Evolutionary conservation across 2,329 filamentous ascomycete species (phyloP).

Genomic region (Penicillium aurantiogriseum): DNA sequence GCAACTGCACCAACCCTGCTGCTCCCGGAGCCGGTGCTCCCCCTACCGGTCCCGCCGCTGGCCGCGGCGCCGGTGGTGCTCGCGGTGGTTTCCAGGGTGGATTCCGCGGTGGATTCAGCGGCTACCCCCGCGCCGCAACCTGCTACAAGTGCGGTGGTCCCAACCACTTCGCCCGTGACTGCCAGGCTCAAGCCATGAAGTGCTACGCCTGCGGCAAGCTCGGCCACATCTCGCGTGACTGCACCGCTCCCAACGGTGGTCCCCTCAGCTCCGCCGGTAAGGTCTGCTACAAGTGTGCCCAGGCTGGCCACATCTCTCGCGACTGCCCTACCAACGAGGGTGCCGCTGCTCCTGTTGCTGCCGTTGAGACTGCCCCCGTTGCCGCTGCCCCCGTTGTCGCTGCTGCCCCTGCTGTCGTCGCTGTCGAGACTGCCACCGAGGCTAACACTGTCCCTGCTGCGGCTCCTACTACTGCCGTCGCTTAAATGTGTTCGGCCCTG

Average conservation of each 20-base stretch:
- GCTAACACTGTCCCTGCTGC: conserved; percentile 25
- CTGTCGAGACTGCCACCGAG: conserved; percentile 39
- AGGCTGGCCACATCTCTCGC: conserved; percentile 92
- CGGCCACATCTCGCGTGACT: conserved; percentile 90
- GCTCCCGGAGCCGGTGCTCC: conserved; percentile 64
- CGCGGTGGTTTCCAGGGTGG: conserved; percentile 64
- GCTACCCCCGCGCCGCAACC: conserved; percentile 56
- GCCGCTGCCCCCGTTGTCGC: conserved; percentile 25
- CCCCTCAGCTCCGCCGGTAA: conserved; percentile 94
- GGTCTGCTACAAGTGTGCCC: conserved; percentile 97
- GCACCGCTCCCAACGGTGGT: conserved; percentile 93
- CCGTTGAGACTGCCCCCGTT: conserved; percentile 24
- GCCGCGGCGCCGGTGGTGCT: conserved; percentile 62
- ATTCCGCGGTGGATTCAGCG: conserved; percentile 70
- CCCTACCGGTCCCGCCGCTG: conserved; percentile 44
- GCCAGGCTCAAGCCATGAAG: conserved; percentile 98
- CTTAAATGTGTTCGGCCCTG: conserved; percentile 33
- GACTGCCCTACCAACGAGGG: conserved; percentile 78
- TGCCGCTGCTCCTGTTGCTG: conserved; percentile 35
- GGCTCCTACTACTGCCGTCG: conserved; percentile 45
- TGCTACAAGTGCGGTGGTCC: conserved; percentile 76
- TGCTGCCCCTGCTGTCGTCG: conserved; percentile 37
- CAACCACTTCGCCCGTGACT: conserved; percentile 98
- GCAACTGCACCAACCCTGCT: conserved; percentile 60
- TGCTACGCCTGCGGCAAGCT: conserved; percentile 97